Base-by-base conservation (phyloP, 148 eudicot species). In the Rhododendron molle region DNA sequence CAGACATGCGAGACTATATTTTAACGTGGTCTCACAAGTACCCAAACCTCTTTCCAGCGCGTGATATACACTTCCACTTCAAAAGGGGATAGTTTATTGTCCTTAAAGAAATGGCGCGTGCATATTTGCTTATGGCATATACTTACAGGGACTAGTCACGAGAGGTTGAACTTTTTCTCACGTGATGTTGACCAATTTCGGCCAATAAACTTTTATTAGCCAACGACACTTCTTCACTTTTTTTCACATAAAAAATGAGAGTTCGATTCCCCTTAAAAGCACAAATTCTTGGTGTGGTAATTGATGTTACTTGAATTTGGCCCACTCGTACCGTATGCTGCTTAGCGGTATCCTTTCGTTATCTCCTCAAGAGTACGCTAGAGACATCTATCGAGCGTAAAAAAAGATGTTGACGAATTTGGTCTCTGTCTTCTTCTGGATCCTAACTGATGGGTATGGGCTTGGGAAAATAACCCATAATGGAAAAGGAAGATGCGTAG, bases 141-240 rank as follows among this genome's bases (percentile, higher is more conserved):
- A 69, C 23, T 80, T 85, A 40, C 9, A 52, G 26, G 52, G 77
- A 62, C 20, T 15, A 65, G 78, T 85, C 87, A 85, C 78, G 79
- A 67, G 87, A 65, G 23, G 23, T 65, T 8, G 83, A 34, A 65
- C 77, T 32, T 67, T 40, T 79, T 21, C 38, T 67, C 83, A 85
- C 83, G 87, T 49, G 67, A 49, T 77, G 40, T 52, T 69, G 73
- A 28, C 77, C 28, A 44, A 3, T 79, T 65, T 28, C 50, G 47
- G 60, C 3, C 0, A 40, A 5, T 8, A 0, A 11, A 46, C 2
- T 46, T 40, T 7, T 40, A 40, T 0, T n/a, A n/a, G 1, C 6
- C 43, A 38, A 38, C 7, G 0, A 7, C 6, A 38, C 43, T 38
- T 38, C 43, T 38, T 38, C 40, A 44, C n/a, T 3, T 6, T 44